These are phyloP conservation scores for Blastobotrys capitulatus DNA, from an alignment of 1,139 yeast species.

Conservation along the genomic window DNA sequence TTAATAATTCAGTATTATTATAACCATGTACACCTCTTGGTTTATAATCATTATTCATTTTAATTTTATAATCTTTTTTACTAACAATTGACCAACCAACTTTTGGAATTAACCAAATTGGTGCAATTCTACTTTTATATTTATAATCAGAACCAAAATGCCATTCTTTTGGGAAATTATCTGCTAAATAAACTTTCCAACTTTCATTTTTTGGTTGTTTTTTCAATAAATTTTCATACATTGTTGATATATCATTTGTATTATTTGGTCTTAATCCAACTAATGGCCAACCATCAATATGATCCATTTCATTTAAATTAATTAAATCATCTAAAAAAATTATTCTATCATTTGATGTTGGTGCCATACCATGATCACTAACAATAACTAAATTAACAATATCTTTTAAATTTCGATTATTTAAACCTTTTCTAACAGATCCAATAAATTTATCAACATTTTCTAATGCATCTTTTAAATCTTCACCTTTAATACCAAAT, in stretches of 20 bases:
- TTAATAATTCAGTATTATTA: constrained; percentile 64
- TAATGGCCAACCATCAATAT: constrained; percentile 86
- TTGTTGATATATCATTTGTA: constrained; percentile 33
- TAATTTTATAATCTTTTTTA: constrained; percentile 46
- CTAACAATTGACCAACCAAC: constrained; percentile 79
- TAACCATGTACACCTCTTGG: constrained; percentile 86
- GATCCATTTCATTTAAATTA: constrained; percentile 48
- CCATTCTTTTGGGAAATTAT: constrained; percentile 60
- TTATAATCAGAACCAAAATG: constrained; percentile 56
- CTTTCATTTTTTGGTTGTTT: constrained; percentile 31
- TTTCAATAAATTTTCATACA: constrained; percentile 35
- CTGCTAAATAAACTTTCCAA: constrained; percentile 47
- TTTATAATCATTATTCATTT: constrained; percentile 41
- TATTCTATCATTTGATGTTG: constrained; percentile 61
- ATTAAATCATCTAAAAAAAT: constrained; percentile 65
- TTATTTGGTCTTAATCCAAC: constrained; percentile 62
- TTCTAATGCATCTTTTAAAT: constrained; percentile 48
- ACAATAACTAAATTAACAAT: constrained; percentile 71
- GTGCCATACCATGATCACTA: constrained; percentile 94
- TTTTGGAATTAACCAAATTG: constrained; percentile 77
- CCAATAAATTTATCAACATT: constrained; percentile 64
- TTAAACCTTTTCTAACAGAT: constrained; percentile 44
- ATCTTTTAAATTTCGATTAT: constrained; percentile 49
- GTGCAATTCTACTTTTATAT: constrained; percentile 65
- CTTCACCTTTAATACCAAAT: constrained; percentile 59